Percentiles rank a stretch among this genome's conserved stretches.
Conservation (phyloP, 2,329 filamentous ascomycete species). For the Tolypocladium inflatum region DNA sequence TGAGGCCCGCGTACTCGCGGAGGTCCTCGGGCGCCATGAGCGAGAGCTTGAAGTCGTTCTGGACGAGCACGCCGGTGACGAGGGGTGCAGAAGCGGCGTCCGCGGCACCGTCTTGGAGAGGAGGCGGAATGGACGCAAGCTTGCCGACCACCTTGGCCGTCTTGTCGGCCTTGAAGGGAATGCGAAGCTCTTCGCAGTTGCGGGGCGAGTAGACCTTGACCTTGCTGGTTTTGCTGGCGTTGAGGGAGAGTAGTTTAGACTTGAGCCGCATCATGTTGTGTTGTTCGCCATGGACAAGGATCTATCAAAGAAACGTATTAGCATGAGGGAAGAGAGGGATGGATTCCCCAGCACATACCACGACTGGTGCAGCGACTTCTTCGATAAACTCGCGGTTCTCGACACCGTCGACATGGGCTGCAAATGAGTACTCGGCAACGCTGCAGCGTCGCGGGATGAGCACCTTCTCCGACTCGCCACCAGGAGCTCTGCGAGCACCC, state of each 20-base stretch:
- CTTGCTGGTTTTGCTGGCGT: conserved; percentile 68
- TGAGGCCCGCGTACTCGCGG: conserved; percentile 92
- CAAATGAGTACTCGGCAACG: conserved; percentile 90
- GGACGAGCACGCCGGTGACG: conserved; percentile 84
- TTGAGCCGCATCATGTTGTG: conserved; percentile 98
- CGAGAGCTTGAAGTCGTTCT: conserved; percentile 95
- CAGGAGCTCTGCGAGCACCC: conserved; percentile 50
- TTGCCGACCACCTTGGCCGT: conserved; percentile 93
- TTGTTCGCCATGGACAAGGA: conserved; percentile 92
- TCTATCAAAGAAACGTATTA: conserved; percentile 37
- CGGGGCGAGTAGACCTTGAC: conserved; percentile 89
- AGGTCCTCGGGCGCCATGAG: conserved; percentile 96
- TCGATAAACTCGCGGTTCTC: conserved; percentile 98
- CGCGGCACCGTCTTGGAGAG: conserved; percentile 27
- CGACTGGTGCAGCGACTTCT: conserved; percentile 81
- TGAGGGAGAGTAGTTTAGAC: conserved; percentile 88
- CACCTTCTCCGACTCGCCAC: conserved; percentile 69
- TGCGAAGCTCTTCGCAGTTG: conserved; percentile 90
- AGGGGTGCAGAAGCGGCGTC: conserved; percentile 36
- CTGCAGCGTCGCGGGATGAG: conserved; percentile 90
- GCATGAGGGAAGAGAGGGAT: conserved; percentile 2
- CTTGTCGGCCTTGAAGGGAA: conserved; percentile 93
- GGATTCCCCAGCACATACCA: conserved; percentile 50
- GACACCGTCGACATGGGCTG: conserved; percentile 89
- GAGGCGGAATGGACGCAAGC: conserved; percentile 71